Conservation (phyloP, 192 early-diverging fungal species). For the Coemansia sp. region DNA sequence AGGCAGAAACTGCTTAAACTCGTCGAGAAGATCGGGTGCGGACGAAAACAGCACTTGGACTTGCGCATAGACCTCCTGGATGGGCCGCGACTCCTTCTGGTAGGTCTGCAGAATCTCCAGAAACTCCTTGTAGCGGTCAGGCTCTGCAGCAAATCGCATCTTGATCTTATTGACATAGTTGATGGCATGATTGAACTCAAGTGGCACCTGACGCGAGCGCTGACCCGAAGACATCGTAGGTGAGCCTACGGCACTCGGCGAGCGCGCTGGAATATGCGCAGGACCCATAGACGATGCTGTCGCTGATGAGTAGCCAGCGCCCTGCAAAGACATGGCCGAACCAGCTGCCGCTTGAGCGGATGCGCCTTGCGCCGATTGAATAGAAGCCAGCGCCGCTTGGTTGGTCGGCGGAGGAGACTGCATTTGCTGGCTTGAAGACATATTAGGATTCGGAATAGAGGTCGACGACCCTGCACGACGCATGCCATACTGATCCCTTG, state of each 20-base stretch:
- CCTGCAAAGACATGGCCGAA: background rate
- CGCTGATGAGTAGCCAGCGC: background rate
- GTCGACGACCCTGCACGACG: constrained; percentile 18
- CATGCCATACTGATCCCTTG: constrained; percentile 25
- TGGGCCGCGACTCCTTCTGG: constrained; percentile 94
- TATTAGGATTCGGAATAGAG: background rate
- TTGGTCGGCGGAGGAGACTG: constrained; percentile 17
- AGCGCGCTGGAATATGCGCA: constrained; percentile 16
- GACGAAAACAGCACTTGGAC: constrained; percentile 84
- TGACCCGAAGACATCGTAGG: constrained; percentile 28
- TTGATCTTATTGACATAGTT: constrained; percentile 99
- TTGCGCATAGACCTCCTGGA: constrained; percentile 95
- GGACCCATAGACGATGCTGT: constrained; percentile 1
- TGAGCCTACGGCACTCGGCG: constrained; percentile 30
- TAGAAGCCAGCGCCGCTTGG: constrained; percentile 1
- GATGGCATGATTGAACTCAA: constrained; percentile 98
- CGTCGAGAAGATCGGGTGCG: constrained; percentile 87
- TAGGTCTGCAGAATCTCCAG: constrained; percentile 97
- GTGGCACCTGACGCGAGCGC: constrained; percentile 62
- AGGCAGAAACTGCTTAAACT: constrained; percentile 98
- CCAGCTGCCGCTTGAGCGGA: constrained; percentile 4
- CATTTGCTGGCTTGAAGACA: constrained; percentile 10
- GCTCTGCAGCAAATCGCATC: constrained; percentile 88
- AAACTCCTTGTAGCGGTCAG: constrained; percentile 97
- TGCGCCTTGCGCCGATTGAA: background rate